Base-by-base conservation (phyloP, 805 yeast species). In the Starmerella stigmatis region DNA sequence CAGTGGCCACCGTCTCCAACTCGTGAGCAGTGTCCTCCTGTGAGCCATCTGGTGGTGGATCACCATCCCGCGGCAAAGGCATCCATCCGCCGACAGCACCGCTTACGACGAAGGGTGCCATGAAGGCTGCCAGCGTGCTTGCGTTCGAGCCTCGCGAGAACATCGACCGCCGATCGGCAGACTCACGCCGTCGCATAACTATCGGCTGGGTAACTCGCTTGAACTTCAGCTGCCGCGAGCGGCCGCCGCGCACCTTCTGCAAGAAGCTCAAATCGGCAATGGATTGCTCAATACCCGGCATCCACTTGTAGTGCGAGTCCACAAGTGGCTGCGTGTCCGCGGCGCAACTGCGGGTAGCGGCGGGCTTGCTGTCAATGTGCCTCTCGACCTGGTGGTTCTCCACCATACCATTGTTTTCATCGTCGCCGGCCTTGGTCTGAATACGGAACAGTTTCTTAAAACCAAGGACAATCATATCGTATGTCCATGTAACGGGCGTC, bases 61-160 rank as follows among this genome's bases (percentile, higher is more conserved):
- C 31, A n/a, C 33, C 32, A 8, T 37, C 35, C 25, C 36, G 36
- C 1, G 44, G 45, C 5, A 31, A 31, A 3, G 54, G 58, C 19
- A 45, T 39, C 58, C 58, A 55, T 11, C 78, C 78, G 13, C 76
- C 78, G 35, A 74, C 69, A 4, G 78, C 78, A 29, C 78, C 78
- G 23, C 76, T 75, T 10, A 74, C 76, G 44, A 72, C 65, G 15
- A 74, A 68, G 1, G 78, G 78, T 5, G 74, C 75, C 72, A 74
- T 69, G 49, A 54, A 55, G 2, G 54, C 58, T 10, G 51, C 58
- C 21, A 47, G 30, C 2, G 55, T 50, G 43, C 49, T 40, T 8
- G 45, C 44, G 17, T 41, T 45, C 7, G 56, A 53, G 23, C 46
- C 41, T 3, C 26, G 25, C 20, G 51, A 46, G 30, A n/a, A 48